Conservation (phyloP, 75 land plant genomes). For the Picea glauca region DNA sequence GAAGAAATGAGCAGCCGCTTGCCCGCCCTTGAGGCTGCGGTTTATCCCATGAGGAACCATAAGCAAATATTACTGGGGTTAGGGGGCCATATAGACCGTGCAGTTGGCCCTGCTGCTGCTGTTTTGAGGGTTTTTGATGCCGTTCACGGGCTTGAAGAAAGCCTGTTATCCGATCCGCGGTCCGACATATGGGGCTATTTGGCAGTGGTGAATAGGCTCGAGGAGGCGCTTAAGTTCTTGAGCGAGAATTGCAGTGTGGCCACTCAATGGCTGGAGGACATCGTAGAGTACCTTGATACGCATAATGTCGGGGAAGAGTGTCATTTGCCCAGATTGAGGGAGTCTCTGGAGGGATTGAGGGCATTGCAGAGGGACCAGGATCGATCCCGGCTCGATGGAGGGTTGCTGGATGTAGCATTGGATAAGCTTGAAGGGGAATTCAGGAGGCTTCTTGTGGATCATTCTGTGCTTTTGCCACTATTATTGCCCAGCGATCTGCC, state of each 20-base stretch:
- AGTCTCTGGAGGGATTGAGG: conserved; percentile 23
- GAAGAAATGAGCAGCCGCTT: conserved; percentile 33
- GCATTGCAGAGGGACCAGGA: conserved; percentile 24
- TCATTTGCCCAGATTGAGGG: conserved; percentile 20
- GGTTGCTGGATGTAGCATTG: conserved; percentile 46
- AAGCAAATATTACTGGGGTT: conserved; percentile 14
- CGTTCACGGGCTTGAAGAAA: conserved; percentile 51
- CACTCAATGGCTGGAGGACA: conserved; percentile 63
- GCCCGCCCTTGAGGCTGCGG: conserved; percentile 43
- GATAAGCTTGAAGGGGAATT: conserved; percentile 63
- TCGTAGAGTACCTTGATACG: conserved; percentile 38
- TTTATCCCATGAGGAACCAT: conserved; percentile 38
- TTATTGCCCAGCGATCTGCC: conserved; percentile 16
- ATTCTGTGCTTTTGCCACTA: conserved; percentile 22
- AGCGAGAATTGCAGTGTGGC: conserved; percentile 45
- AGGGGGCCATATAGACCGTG: conserved; percentile 38
- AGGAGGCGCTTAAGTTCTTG: conserved; percentile 63
- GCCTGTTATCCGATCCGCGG: conserved; percentile 25
- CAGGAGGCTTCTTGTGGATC: conserved; percentile 42
- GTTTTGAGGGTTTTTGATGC: conserved; percentile 62
- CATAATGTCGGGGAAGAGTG: conserved; percentile 17
- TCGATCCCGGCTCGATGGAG: conserved; percentile 39
- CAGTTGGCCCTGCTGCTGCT: conserved; percentile 54
- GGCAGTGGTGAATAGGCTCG: conserved; percentile 37
- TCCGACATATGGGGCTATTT: conserved; percentile 40